Evolutionary conservation across 2,329 filamentous ascomycete genomes (phyloP), one percentile per base, ranked within the genome.

Genomic region (Coniosporium tulheliwenetii): DNA sequence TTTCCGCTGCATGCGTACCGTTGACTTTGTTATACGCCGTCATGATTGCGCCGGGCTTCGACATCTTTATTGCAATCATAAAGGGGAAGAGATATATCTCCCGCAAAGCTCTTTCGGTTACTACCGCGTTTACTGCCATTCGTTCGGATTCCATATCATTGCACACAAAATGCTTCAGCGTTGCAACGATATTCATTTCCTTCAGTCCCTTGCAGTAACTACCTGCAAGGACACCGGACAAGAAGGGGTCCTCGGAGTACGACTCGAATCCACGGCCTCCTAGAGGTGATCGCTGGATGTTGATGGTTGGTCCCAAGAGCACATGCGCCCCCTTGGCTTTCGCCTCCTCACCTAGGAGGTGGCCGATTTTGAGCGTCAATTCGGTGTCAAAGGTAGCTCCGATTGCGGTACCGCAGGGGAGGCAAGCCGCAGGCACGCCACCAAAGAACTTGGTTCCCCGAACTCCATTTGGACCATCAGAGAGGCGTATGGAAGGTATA

Each of bases 261-360:
- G 83, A 86, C 59, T 93, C 85, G 49, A 91, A 93, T 47, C 86
- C 86, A 44, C 85, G 72, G 13, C 85, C 85, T n/a, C 84, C 84
- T 0, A 91, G 68, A 0, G 85, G 85, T 39, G 82, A 82, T 12
- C 85, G 74, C 52, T 91, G 84, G 67, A 85, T 79, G 62, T 84
- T 86, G 30, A 86, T 77, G 1, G 83, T 87, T 2, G 82, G 83
- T 0, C 79, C 83, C 8, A 89, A 69, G 4, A 87, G 66, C 30
- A 87, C 71, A 44, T 85, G 71, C 26, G 81, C 79, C 5, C 81
- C 81, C 52, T 83, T 78, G 13, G 81, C 80, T 50, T 77, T 81
- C 16, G 71, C 69, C 58, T 91, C 83, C 10, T 77, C 67, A 10
- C 77, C 83, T 43, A 89, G 71, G 47, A 84, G 71, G 42, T 74